Evolutionary conservation across 1,284 basidiomycete species (phyloP).

Genomic region (Athelia sp.): DNA sequence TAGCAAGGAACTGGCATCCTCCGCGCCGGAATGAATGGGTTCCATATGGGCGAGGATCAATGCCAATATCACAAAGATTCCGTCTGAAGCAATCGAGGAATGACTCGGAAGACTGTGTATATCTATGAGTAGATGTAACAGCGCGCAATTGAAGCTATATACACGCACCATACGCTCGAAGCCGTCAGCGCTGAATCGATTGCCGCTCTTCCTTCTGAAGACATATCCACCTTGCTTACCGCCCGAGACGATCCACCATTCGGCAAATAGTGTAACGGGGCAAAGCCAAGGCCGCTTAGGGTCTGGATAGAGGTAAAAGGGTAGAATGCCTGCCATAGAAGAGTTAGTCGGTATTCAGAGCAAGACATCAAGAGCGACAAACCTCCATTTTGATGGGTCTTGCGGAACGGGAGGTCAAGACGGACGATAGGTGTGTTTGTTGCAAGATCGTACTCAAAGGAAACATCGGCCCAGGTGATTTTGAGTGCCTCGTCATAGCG

Average conservation of each 20-base stretch:
- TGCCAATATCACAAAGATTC: constrained; percentile 24
- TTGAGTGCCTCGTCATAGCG: constrained; percentile 29
- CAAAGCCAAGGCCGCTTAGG: constrained; percentile 16
- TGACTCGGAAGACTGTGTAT: constrained; percentile 17
- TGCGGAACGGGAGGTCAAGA: constrained; percentile 23
- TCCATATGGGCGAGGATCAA: constrained; percentile 25
- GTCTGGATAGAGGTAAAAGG: constrained; percentile 14
- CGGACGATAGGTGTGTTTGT: neutral
- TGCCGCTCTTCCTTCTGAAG: constrained; percentile 14
- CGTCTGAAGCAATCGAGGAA: constrained; percentile 28
- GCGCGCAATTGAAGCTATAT: too few species aligned
- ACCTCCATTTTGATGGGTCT: constrained; percentile 22
- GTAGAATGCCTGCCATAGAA: constrained; percentile 16
- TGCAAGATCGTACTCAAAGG: constrained; percentile 5
- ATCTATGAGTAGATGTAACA: neutral
- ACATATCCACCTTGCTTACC: constrained; percentile 12
- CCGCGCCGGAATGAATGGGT: constrained; percentile 26
- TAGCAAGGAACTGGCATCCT: constrained; percentile 19
- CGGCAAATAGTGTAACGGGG: constrained; percentile 7
- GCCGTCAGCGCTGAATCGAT: constrained; percentile 14
- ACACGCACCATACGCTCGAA: constrained; percentile 11
- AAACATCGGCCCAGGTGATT: constrained; percentile 13
- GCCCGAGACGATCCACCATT: constrained; percentile 4
- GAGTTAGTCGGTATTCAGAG: too few species aligned
- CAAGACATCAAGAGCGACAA: neutral